phyloP scores from a whole-genome alignment of 179 eudicot species.

The Beta macrorhiza region DNA sequence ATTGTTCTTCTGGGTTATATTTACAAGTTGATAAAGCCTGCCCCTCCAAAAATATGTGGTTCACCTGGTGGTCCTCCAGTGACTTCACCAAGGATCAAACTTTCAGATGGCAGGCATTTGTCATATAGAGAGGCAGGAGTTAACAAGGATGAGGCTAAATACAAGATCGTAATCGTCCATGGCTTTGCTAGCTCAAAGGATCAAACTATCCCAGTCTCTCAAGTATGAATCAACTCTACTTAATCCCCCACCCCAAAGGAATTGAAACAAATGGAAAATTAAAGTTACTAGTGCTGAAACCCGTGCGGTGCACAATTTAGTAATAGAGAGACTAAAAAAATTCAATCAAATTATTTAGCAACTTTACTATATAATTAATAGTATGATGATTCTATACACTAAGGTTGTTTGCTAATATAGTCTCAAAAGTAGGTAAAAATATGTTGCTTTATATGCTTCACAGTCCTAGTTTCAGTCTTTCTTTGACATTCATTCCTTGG shows the following conservation, averaged over 20 bases:
- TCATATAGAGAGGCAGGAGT: constrained; percentile 84
- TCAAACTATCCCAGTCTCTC: constrained; percentile 49
- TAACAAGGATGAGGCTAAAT: constrained; percentile 57
- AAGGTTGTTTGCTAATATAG: too few relatives aligned
- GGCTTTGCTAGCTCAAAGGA: constrained; percentile 87
- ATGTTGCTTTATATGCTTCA: too few relatives aligned
- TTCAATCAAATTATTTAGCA: too few relatives aligned
- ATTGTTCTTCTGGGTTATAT: constrained; percentile 22
- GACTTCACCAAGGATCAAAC: constrained; percentile 54
- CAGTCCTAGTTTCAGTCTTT: not conserved
- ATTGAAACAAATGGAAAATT: not conserved
- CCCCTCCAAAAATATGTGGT: constrained; percentile 41
- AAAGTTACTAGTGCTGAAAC: too few relatives aligned
- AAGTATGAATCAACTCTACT: constrained; percentile 39
- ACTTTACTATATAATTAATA: too few relatives aligned
- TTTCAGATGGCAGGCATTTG: constrained; percentile 71
- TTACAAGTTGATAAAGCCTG: constrained; percentile 36
- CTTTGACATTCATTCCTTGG: not conserved
- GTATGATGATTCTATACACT: too few relatives aligned
- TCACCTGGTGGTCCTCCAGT: constrained; percentile 44
- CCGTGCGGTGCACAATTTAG: too few relatives aligned
- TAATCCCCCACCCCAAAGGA: not conserved
- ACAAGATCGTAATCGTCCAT: constrained; percentile 68
- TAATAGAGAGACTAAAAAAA: too few relatives aligned
- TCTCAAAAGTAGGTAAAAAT: too few relatives aligned